Evolutionary conservation across 495 filamentous ascomycete species (phyloP), one percentile per base, ranked within the genome.

Genomic region (Penicillium dipodomyicola): DNA sequence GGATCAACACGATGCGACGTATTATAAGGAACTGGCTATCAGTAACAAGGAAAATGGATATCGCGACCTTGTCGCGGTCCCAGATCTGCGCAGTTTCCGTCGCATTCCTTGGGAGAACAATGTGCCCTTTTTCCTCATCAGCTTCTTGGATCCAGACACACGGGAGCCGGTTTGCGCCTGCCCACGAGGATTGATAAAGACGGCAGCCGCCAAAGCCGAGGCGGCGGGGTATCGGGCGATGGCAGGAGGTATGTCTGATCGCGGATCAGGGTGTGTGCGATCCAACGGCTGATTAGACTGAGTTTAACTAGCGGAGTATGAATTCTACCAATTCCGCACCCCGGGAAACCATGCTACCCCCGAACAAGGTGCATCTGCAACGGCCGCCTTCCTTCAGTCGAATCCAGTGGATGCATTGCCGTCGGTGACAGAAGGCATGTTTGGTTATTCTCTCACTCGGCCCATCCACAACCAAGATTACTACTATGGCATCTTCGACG

Each of bases 1-100:
- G 93, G 94, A 98, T 62, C 96, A 96, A 90, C 93, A 97, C 72
- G 94, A 98, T 65, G 79, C 81, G 68, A 94, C 90, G 8, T 97
- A 98, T 65, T 85, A 84, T 67, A 77, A 80, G 52, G 92, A 97
- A 72, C 82, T 97, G 47, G 82, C 83, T 62, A 87, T 97, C 68
- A 92, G 89, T 74, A 97, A 96, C 71, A 87, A 89, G 68, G 86
- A 91, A 60, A 98, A 96, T 64, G 94, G 94, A 30, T 97, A 96
- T 67, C 81, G 88, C 45, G 94, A 98, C 69, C 70, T 98, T 20
- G 80, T 97, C 49, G 94, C 94, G 1, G 75, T 91, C 1, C 84
- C 90, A 5, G 94, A 98, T 64, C 69, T 98, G 29, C 73, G 71
- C 59, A 91, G 82, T 63, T 98, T 89, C 74, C 79, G 94, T 35